phyloP scores from a whole-genome alignment of 352 stramenopile species.

The Globisporangium barbulae region DNA sequence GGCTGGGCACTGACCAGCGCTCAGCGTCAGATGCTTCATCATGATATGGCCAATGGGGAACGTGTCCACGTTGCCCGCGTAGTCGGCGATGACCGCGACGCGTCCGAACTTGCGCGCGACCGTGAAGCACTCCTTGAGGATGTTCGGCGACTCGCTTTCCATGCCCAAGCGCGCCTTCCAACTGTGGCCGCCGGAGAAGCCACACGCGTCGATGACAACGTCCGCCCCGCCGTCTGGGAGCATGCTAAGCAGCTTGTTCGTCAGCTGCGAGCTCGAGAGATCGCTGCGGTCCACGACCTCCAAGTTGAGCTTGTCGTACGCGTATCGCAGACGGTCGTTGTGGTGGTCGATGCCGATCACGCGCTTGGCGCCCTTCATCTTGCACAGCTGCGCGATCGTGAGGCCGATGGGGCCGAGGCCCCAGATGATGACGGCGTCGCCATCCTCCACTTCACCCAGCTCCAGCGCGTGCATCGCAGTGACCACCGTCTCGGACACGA shows the following conservation, averaged over 20 bases:
- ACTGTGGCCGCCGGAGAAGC: conserved; percentile 27
- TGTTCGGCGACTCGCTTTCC: conserved; percentile 45
- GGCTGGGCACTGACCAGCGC: conserved; percentile 29
- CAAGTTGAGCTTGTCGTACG: conserved; percentile 53
- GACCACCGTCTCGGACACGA: conserved; percentile 54
- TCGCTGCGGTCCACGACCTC: conserved; percentile 59
- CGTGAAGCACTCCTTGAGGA: conserved; percentile 57
- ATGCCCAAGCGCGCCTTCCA: conserved; percentile 53
- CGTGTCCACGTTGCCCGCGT: conserved; percentile 24
- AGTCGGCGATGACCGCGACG: conserved; percentile 33
- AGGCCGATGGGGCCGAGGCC: conserved; percentile 60
- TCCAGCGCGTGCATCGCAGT: conserved; percentile 63
- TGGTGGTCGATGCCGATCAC: conserved; percentile 56
- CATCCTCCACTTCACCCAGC: conserved; percentile 41
- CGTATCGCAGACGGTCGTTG: conserved; percentile 49
- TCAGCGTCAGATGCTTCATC: conserved; percentile 44
- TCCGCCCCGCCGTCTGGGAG: conserved; percentile 51
- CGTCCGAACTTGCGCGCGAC: conserved; percentile 31
- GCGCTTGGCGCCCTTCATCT: conserved; percentile 56
- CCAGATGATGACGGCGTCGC: conserved; percentile 63
- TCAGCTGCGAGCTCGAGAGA: conserved; percentile 42
- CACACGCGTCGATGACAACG: conserved; percentile 51
- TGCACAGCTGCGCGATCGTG: conserved; percentile 54
- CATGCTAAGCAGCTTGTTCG: conserved; percentile 44
- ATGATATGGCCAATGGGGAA: conserved; percentile 46